A percentile compares a stretch with the other conserved stretches of the same genome.
Conservation (phyloP, 768 basidiomycete species). For the Hygrocybe punicea region DNA sequence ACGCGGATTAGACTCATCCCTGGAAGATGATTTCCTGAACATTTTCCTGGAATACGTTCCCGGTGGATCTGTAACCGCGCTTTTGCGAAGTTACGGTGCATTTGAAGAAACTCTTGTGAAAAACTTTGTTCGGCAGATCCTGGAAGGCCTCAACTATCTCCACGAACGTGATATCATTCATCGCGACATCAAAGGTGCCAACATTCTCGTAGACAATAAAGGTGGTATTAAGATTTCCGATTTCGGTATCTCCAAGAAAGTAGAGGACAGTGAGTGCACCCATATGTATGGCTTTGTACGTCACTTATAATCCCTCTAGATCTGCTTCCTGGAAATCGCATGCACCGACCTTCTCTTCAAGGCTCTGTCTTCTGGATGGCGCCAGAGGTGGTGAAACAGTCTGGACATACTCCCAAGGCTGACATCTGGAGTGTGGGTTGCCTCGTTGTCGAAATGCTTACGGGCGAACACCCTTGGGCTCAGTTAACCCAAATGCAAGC, state of each 20-base stretch:
- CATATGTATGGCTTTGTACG: not conserved
- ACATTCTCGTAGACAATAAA: slow-evolving; percentile 97
- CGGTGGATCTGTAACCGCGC: slow-evolving; percentile 87
- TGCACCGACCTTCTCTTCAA: slow-evolving; percentile 89
- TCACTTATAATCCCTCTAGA: slow-evolving; percentile 24
- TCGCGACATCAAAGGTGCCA: slow-evolving; percentile 98
- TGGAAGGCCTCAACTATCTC: slow-evolving; percentile 84
- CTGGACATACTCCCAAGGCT: slow-evolving; percentile 83
- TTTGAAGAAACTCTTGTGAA: slow-evolving; percentile 91
- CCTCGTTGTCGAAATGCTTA: slow-evolving; percentile 94
- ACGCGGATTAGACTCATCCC: slow-evolving; percentile 71
- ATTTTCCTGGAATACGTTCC: slow-evolving; percentile 98
- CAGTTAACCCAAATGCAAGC: slow-evolving; percentile 98
- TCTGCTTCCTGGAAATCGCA: slow-evolving; percentile 57
- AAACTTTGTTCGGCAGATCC: slow-evolving; percentile 89
- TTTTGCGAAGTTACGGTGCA: slow-evolving; percentile 87
- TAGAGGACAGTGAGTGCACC: slow-evolving; percentile 85
- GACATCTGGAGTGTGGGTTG: slow-evolving; percentile 98
- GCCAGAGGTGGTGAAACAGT: slow-evolving; percentile 97
- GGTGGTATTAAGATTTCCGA: slow-evolving; percentile 97
- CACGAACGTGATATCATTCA: slow-evolving; percentile 95
- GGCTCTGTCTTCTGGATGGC: slow-evolving; percentile 99
- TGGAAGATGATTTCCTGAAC: slow-evolving; percentile 87
- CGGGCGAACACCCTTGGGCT: slow-evolving; percentile 93
- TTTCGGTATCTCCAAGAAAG: slow-evolving; percentile 96